A percentile compares a stretch with the other conserved stretches of the same genome.
Evolutionary conservation across 305 asterid genomes (phyloP).

Genomic region (Solanum hybrid): DNA sequence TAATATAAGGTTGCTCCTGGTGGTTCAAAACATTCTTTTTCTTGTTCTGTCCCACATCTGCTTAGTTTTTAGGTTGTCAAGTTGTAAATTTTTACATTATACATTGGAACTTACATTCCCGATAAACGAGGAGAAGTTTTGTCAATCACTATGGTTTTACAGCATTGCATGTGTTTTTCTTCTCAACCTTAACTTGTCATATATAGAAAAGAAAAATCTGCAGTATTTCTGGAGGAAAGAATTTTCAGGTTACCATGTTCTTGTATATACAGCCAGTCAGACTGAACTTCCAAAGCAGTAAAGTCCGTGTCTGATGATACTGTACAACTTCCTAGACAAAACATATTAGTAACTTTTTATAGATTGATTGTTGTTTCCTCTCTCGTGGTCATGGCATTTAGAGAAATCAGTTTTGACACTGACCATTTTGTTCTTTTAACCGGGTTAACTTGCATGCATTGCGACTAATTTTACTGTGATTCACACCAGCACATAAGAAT

Average conservation of each 20-base stretch:
- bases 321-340: not conserved
- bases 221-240: not conserved
- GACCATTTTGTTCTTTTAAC: not conserved
- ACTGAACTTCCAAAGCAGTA: not conserved
- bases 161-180: not conserved
- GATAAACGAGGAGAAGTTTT: not conserved
- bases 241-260: not conserved
- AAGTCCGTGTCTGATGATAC: not conserved
- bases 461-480: not conserved
- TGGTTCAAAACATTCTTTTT: not conserved
- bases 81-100: conserved; percentile 1
- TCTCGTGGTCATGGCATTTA: not conserved
- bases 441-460: not conserved
- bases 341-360: not conserved
- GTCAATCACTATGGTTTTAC: not conserved
- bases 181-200: not conserved
- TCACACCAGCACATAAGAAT: not conserved
- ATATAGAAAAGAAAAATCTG: not conserved
- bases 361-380: not conserved
- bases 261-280: not conserved
- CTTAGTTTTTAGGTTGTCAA: not conserved
- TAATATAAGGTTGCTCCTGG: not conserved
- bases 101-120: not conserved
- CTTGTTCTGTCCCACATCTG: not conserved
- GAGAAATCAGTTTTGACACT: not conserved